Conservation (phyloP, 2,329 filamentous ascomycete species). For the Aurifilum marmelostoma region DNA sequence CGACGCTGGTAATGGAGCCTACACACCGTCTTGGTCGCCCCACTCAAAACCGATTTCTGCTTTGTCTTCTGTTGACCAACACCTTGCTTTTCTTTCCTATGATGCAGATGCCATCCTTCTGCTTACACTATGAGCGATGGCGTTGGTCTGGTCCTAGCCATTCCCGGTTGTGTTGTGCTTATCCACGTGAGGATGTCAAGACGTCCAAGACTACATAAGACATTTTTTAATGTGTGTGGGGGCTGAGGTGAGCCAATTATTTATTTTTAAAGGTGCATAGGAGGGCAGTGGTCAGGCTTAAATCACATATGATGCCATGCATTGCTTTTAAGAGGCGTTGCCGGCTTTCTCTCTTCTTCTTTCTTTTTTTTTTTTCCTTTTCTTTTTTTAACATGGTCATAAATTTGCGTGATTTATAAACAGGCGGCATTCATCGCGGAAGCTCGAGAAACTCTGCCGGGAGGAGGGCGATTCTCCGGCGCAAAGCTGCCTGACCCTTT, state of each 20-base stretch:
- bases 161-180: neutral
- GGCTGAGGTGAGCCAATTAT: neutral
- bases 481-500: neutral
- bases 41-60: neutral
- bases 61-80: neutral
- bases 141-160: conserved; percentile 5
- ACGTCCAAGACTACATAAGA: neutral
- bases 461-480: no score
- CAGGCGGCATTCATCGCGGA: neutral
- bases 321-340: neutral
- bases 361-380: neutral
- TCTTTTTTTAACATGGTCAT: no score
- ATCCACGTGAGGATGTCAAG: neutral
- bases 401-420: neutral
- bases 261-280: neutral
- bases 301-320: neutral
- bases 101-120: neutral
- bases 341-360: neutral
- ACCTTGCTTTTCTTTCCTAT: neutral
- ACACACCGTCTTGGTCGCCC: no score
- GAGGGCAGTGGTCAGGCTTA: neutral
- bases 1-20: conserved; percentile 9
- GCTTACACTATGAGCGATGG: conserved; percentile 4
- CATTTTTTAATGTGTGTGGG: neutral
- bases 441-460: no score